Evolutionary conservation across 306 rosid species (phyloP).

Genomic region (Cucumis melo): DNA sequence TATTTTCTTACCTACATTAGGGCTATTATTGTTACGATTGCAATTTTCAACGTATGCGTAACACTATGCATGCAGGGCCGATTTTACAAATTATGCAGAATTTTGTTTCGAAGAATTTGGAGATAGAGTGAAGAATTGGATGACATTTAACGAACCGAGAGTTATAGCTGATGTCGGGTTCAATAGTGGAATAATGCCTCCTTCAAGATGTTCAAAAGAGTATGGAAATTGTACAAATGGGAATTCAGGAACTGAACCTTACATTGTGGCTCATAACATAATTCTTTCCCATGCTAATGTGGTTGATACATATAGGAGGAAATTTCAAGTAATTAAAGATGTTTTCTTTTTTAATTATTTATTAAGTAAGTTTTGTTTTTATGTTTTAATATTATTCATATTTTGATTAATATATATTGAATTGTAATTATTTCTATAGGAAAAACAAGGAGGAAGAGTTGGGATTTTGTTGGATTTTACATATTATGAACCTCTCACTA

Average conservation of each 20-base stretch:
- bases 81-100: conserved; percentile 72
- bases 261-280: conserved; percentile 66
- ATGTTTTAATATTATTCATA: too few species aligned
- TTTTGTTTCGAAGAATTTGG: conserved; percentile 82
- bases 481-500: conserved; percentile 80
- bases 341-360: too few species aligned
- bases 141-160: conserved; percentile 85
- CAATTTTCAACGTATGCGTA: too few species aligned
- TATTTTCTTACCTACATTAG: too few species aligned
- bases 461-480: conserved; percentile 76
- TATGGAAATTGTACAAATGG: conserved; percentile 73
- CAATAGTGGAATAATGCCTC: conserved; percentile 67
- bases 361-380: too few species aligned
- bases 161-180: conserved; percentile 89
- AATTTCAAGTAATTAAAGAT: conserved; percentile 37
- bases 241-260: conserved; percentile 79
- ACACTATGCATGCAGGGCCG: conserved; percentile 32
- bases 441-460: conserved; percentile 56
- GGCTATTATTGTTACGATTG: neutral
- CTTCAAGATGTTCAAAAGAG: conserved; percentile 74
- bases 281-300: conserved; percentile 76
- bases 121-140: conserved; percentile 90
- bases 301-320: conserved; percentile 54
- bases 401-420: too few species aligned
- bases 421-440: conserved; percentile 13